These are phyloP conservation scores for Diaporthe batatas DNA, from an alignment of 2,329 filamentous ascomycete genomes.

Conservation along the genomic window DNA sequence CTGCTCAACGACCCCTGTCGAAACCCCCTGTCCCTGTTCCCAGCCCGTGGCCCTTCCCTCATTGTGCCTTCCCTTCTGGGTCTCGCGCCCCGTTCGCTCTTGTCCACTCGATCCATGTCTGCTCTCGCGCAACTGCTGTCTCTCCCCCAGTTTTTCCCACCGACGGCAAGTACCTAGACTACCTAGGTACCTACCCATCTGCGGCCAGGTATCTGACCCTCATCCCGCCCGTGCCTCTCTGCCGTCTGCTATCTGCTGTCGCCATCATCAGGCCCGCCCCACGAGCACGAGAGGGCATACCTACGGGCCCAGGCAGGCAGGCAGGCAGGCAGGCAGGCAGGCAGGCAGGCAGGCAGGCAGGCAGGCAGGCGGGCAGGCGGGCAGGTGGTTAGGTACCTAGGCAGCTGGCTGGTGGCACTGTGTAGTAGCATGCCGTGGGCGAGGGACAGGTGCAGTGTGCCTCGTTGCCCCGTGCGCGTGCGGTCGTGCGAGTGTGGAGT, in stretches of 20 bases:
- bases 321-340: too few species aligned
- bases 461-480: slow-evolving; percentile 24
- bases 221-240: background rate
- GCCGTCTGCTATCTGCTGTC: background rate
- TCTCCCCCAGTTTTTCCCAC: slow-evolving; percentile 21
- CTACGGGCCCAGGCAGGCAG: too few species aligned
- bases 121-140: slow-evolving; percentile 13
- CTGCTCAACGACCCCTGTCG: background rate
- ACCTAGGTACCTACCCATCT: too few species aligned
- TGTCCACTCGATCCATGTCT: slow-evolving; percentile 30
- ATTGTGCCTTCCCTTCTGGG: slow-evolving; percentile 34
- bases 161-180: slow-evolving; percentile 14
- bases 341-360: too few species aligned
- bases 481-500: slow-evolving; percentile 15
- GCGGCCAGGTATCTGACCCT: too few species aligned
- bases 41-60: slow-evolving; percentile 16
- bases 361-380: too few species aligned
- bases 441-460: background rate
- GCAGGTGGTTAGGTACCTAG: too few species aligned
- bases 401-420: too few species aligned
- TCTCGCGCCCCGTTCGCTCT: slow-evolving; percentile 30
- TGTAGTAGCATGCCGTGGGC: background rate
- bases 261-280: background rate
- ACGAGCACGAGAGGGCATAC: too few species aligned
- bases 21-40: too few species aligned